Base-by-base conservation (phyloP, 2,329 filamentous ascomycete genomes). In the Xylaria sp. region DNA sequence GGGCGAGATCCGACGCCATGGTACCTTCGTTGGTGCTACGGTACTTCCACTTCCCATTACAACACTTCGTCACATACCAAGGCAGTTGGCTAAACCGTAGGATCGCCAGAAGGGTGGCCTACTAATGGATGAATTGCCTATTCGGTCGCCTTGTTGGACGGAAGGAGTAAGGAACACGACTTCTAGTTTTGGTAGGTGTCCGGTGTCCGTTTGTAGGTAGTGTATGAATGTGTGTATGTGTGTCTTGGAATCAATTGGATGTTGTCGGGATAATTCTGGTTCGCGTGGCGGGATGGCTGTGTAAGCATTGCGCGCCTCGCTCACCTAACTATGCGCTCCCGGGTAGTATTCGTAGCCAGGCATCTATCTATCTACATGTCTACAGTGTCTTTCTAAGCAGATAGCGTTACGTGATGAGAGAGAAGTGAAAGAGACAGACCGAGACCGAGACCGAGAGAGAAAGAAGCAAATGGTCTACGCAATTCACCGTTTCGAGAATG, bases 181-280 rank as follows among this genome's bases (percentile, higher is more conserved):
- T 54, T 54, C n/a, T 62, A 21, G 59, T 55, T 54, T 62, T 34
- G 59, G 59, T 55, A 45, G 36, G 34, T 54, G 24, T 55, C 59
- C 48, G 21, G 59, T 32, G 50, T 34, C 36, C 48, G 21, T 19
- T 51, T 27, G 34, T 54, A 54, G 5, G 12, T 51, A 51, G 9
- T 51, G 27, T 51, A 19, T 51, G 48, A 27, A n/a, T 19, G 21
- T 30, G 47, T 27, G 21, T 30, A 51, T 30, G 48, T 51, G 17
- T 4, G 34, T 36, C 34, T 36, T 36, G 34, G 34, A 11, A 36
- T 36, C 7, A 7, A 36, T 36, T 36, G 34, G 34, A 2, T 4
- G 24, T 27, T 27, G 24, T 27, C 24, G 24, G 47, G 47, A 50
- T 50, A 24, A 14, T 30, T 24, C 2, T 51, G n/a, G 21, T 50